Base-by-base conservation (phyloP, 352 stramenopile genomes). In the Pythium diclinum region DNA sequence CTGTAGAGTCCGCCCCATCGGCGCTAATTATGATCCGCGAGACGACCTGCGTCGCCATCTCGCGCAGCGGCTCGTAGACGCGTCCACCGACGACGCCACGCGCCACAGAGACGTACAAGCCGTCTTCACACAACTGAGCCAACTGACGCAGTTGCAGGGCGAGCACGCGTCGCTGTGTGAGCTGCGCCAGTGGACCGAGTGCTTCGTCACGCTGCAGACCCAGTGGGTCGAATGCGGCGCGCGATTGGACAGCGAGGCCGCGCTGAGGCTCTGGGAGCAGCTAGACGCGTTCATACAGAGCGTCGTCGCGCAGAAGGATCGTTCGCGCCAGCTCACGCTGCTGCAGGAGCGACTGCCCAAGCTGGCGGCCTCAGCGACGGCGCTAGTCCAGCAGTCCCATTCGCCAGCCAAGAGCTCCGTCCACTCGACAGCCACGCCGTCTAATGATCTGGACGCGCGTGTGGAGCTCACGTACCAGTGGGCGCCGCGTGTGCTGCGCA, bases 401-500 rank as follows among this genome's bases (percentile, higher is more conserved):
- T 34, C 63, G n/a, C 51, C 74, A 16, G 53, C 19, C 25, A 13
- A 28, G 14, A 42, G 34, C 25, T 30, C 30, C 44, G 54, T 10
- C 34, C 40, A 47, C 16, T 7, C 23, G 55, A 25, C 55, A 2
- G 25, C 14, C 1, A 6, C 46, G 30, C 19, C 2, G 9, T 40
- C 16, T 36, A 1, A 8, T 10, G n/a, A 14, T 10, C 14, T 52
- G 10, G 23, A 38, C 10, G 56, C 3, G 1, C 40, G 28, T 14
- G 49, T 72, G 2, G 30, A 68, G 56, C 61, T 69, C 8, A 59
- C 61, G 11, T 40, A 69, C 33, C 67, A 73, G 38, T 73, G 67
- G 67, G 6, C 66, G 10, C 67, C 67, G 33, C 55, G 40, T n/a
- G 38, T 69, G 6, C 16, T 73, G 14, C 19, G 21, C 19, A 30